Base-by-base conservation (phyloP, 2,329 filamentous ascomycete species). In the Rutstroemia sp. region DNA sequence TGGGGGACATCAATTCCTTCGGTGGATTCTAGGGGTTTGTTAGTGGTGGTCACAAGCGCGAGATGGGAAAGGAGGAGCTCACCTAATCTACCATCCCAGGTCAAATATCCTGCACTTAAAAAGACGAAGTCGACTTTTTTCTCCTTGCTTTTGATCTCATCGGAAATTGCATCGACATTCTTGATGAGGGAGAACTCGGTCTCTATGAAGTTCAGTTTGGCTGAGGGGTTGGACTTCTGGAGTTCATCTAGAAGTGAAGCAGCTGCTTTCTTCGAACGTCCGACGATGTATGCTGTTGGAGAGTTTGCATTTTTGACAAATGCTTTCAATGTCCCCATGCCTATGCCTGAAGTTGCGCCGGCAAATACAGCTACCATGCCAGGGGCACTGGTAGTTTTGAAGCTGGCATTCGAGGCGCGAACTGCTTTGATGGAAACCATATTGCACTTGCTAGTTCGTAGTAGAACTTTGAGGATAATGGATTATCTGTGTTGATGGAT, bases 1-100 rank as follows among this genome's bases (percentile, higher is more conserved):
- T 76, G 73, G 34, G 76, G 73, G 27, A 75, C 71, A 51, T 81
- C 75, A 2, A 87, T 71, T 2, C 79, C 80, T 67, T 87, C 83
- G 0, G 70, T 51, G 0, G 81, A 83, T 58, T 83, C 82, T 69
- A 19, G 6, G 23, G 40, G 68, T n/a, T 46, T 21, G 34, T 46
- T 53, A 47, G 19, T 12, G 30, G 12, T 34, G 12, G 12, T 34
- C 30, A 34, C 30, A 9, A 34, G 30, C 5, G 30, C 12, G 30
- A 34, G 30, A 34, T 34, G 9, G 12, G 30, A 4, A 34, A 12
- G 30, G 30, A 34, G 30, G 30, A 4, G 12, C 57, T 23, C 65
- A 68, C 65, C 64, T 23, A 40, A 38, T 54, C 66, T 58, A 4
- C 65, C 67, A 12, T 59, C 63, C 27, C 68, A 63, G 6, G 67